Percentiles rank a stretch among this genome's conserved stretches.
Evolutionary conservation across 148 eudicot species (phyloP).

Genomic region (Gaultheria prostrata): DNA sequence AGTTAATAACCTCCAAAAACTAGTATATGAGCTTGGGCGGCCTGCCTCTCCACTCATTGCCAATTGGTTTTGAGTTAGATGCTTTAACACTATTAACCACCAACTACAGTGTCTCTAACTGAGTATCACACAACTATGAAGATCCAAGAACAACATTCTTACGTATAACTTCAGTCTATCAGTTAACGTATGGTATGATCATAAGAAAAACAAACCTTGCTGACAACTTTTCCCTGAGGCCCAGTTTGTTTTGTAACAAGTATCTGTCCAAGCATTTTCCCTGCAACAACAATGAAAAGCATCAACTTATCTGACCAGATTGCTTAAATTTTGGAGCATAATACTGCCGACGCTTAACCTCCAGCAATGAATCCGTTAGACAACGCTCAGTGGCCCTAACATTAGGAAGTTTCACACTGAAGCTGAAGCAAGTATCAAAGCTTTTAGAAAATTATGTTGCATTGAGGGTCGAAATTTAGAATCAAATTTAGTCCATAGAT

Average conservation of each 20-base stretch:
- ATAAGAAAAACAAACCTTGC: constrained; percentile 52
- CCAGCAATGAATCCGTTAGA: not conserved
- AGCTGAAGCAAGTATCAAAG: not conserved
- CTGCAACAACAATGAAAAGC: constrained; percentile 31
- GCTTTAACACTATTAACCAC: not conserved
- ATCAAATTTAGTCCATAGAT: not conserved
- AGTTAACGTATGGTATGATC: not conserved
- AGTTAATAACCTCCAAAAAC: too few relatives aligned
- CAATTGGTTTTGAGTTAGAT: too few relatives aligned
- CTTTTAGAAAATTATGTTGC: constrained; percentile 8
- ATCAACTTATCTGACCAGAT: not conserved
- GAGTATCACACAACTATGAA: not conserved
- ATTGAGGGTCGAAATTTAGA: not conserved
- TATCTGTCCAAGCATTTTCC: constrained; percentile 93
- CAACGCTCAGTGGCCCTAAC: not conserved
- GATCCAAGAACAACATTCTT: not conserved
- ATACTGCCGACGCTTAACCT: not conserved
- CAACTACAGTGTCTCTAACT: not conserved
- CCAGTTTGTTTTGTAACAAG: constrained; percentile 97
- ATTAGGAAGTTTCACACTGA: not conserved
- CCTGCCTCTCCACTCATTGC: too few relatives aligned
- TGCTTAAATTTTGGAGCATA: not conserved
- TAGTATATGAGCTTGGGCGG: too few relatives aligned
- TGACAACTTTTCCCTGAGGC: constrained; percentile 84
- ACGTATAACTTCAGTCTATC: not conserved